These are phyloP conservation scores for Huntiella omanensis DNA, from an alignment of 2,329 filamentous ascomycete genomes.

Conservation along the genomic window DNA sequence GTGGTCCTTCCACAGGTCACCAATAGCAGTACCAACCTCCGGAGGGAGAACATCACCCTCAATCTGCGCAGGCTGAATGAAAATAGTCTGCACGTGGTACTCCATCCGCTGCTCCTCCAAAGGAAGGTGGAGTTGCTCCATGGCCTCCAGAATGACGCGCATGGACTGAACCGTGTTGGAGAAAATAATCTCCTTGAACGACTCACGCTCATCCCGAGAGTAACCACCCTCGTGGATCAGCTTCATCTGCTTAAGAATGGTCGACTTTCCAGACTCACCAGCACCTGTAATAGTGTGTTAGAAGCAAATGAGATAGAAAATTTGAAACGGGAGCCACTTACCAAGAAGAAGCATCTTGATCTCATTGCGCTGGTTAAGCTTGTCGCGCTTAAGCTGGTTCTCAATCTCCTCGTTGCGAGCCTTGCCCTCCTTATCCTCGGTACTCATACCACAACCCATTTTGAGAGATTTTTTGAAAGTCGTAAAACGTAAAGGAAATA, in stretches of 20 bases:
- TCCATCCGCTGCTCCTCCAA: constrained; percentile 84
- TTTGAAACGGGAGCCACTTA: constrained; percentile 22
- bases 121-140: constrained; percentile 56
- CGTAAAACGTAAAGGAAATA: constrained; percentile 2
- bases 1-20: constrained; percentile 78
- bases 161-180: constrained; percentile 53
- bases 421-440: constrained; percentile 99
- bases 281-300: constrained; percentile 40
- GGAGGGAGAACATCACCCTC: constrained; percentile 88
- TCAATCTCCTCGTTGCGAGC: constrained; percentile 99
- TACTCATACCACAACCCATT: constrained; percentile 99
- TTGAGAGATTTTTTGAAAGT: constrained; percentile 23
- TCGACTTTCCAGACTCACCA: constrained; percentile 86
- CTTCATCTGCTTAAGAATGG: constrained; percentile 98
- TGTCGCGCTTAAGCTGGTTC: constrained; percentile 95
- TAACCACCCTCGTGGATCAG: constrained; percentile 98
- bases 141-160: constrained; percentile 50
- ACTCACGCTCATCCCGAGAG: constrained; percentile 67
- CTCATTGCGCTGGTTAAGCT: constrained; percentile 97
- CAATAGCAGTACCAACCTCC: constrained; percentile 83
- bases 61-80: constrained; percentile 95
- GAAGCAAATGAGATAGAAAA: not conserved
- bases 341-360: constrained; percentile 99
- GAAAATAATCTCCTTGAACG: constrained; percentile 54
- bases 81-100: constrained; percentile 95